Evolutionary conservation across 352 stramenopile species (phyloP), one percentile per base, ranked within the genome.

Genomic region (Lagenidium sp.): DNA sequence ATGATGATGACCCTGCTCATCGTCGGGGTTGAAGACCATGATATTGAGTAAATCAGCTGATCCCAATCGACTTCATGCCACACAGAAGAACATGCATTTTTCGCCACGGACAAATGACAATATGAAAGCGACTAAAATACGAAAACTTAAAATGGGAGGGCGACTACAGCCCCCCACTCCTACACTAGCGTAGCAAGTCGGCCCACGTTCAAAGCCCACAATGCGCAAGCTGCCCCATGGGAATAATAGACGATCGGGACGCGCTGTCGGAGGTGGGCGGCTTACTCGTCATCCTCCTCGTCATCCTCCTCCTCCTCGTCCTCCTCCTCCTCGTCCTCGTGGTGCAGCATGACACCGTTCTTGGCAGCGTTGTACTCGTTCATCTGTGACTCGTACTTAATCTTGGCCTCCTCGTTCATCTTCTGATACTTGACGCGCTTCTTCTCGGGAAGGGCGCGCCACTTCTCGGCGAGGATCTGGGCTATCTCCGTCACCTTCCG

Each of bases 401-500:
- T 36, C 64, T 94, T 94, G 41, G 77, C 82, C 38, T 89, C 77
- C 35, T 85, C 72, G 60, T 92, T 67, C 79, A 83, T 74, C 60
- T 91, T 85, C 49, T 94, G 68, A 65, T 86, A 95, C 61, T 85
- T 87, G 48, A 67, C 63, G 56, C 94, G 95, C 68, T 97, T 95
- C 60, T 95, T 81, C 49, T 96, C 85, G 1, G 91, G 83, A 48
- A 97, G 77, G 36, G 73, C 74, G 25, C 91, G 82, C 90, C 82
- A 95, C 61, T 68, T 72, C 56, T 85, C 78, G 7, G 77, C 77
- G 18, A 94, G 60, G 36, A 91, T 57, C 46, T 67, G 76, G 4
- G 78, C 85, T 53, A 97, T 84, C 56, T 97, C 92, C 50, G 84
- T 95, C 54, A 97, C 96, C 44, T 88, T 95, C 71, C 96, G 96